Base-by-base conservation (phyloP, 1,139 yeast genomes). In the Yamadazyma triangularis region DNA sequence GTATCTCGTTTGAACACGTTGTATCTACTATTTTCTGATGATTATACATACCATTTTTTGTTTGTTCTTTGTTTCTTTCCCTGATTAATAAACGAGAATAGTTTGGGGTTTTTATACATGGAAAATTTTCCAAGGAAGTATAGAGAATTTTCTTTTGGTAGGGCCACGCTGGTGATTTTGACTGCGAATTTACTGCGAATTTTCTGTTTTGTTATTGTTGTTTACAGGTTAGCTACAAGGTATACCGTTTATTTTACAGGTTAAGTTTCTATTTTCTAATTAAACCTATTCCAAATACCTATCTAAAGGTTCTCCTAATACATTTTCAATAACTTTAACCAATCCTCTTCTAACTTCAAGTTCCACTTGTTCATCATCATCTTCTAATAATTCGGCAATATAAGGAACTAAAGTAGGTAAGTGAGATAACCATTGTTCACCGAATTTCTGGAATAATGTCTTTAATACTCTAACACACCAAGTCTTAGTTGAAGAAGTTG, bases 341-440 rank as follows among this genome's bases (percentile, higher is more conserved):
- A 91, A 71, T n/a, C 95, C 95, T 27, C 80, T 74, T 62, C 96
- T 82, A 4, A 88, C 96, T 57, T 87, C 96, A 52, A 77, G 56
- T 58, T 91, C 98, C 19, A 93, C 96, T 28, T 74, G 77, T 57
- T 93, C 98, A 42, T 89, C 94, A 39, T 91, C 97, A 54, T 89
- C 97, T 54, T 91, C 98, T 41, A 91, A 70, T 39, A 93, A 65
- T 59, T 91, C 99, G 4, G 97, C 96, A 56, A 91, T 86, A 41
- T 87, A 74, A 25, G 99, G 99, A 40, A 93, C 95, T 48, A 91
- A 72, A 50, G 91, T 96, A 15, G 98, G 98, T 51, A 91, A 71
- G 66, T 85, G 73, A 23, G 82, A 65, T 41, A 91, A 73, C 98
- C 98, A 91, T 55, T 81, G 88, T 50, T 91, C 97, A 31, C 97